A percentile compares a stretch with the other conserved stretches of the same genome.
Evolutionary conservation across 179 eudicot genomes (phyloP).

Genomic region (Amaranthus tricolor): DNA sequence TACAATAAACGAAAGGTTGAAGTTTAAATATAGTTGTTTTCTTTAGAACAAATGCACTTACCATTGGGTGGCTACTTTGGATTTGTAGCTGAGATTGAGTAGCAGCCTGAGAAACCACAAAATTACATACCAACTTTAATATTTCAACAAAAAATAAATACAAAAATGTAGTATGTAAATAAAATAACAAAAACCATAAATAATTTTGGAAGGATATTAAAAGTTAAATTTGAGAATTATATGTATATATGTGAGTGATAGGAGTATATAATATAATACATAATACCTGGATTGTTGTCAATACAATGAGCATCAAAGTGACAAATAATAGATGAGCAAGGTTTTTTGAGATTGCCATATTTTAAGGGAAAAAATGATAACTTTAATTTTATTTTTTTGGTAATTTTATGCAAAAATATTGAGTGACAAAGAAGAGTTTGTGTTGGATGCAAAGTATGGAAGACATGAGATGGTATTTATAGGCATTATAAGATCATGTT

Average conservation of each 20-base stretch:
- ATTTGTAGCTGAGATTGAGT: conserved; percentile 22
- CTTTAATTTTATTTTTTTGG: neutral
- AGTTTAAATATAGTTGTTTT: no score
- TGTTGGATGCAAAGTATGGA: conserved; percentile 10
- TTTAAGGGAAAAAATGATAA: neutral
- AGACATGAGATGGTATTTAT: conserved; percentile 29
- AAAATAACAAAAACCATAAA: no score
- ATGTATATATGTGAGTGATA: no score
- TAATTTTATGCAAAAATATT: neutral
- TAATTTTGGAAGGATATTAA: no score
- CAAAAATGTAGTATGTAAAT: no score
- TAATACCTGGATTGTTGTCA: conserved; percentile 29
- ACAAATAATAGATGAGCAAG: conserved; percentile 21
- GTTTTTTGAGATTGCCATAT: conserved; percentile 31
- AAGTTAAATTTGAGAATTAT: no score
- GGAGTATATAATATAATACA: neutral
- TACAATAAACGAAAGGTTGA: neutral
- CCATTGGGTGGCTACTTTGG: conserved; percentile 17
- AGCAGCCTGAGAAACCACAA: conserved; percentile 22
- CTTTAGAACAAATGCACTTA: conserved; percentile 7
- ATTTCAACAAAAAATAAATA: no score
- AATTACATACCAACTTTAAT: neutral
- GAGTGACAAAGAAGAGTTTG: neutral
- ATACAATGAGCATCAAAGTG: conserved; percentile 28
- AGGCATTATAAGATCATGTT: conserved; percentile 9